Conservation (phyloP, 495 filamentous ascomycete genomes). For the Hapsidospora chrysogenum region DNA sequence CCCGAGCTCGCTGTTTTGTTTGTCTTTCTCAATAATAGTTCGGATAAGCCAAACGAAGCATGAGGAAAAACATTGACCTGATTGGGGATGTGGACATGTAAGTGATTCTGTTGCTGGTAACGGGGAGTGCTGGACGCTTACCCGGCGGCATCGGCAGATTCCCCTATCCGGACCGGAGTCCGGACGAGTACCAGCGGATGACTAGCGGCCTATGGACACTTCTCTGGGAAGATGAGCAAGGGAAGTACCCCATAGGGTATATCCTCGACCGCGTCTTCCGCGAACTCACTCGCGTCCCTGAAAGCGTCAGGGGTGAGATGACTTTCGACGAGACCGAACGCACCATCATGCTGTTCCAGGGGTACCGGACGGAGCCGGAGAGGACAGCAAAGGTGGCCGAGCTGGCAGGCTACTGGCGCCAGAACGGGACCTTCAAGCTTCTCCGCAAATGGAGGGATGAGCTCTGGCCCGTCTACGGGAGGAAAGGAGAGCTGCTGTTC, state of each 20-base stretch:
- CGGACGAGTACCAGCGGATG: conserved; percentile 27
- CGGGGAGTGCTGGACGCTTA: background rate
- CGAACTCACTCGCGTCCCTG: conserved; percentile 27
- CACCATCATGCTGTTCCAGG: conserved; percentile 31
- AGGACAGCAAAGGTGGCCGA: conserved; percentile 41
- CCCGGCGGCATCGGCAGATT: conserved; percentile 32
- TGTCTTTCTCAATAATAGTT: too few species aligned
- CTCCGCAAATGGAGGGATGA: conserved; percentile 80
- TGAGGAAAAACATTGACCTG: conserved; percentile 16
- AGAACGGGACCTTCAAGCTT: conserved; percentile 46
- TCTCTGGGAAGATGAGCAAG: conserved; percentile 29
- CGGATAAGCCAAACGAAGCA: conserved; percentile 7
- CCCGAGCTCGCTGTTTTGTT: too few species aligned
- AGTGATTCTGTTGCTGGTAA: too few species aligned
- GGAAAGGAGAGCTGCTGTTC: conserved; percentile 43
- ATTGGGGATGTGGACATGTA: conserved; percentile 46
- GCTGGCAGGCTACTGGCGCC: conserved; percentile 46
- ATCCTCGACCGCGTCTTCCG: conserved; percentile 39
- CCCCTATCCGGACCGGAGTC: conserved; percentile 44
- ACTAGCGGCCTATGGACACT: conserved; percentile 38
- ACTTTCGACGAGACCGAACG: conserved; percentile 29
- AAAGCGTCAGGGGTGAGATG: conserved; percentile 33
- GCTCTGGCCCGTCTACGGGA: conserved; percentile 67
- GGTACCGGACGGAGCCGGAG: conserved; percentile 29
- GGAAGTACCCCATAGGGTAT: conserved; percentile 41